phyloP scores from a whole-genome alignment of 148 eudicot species.

The Persicaria maculosa region DNA sequence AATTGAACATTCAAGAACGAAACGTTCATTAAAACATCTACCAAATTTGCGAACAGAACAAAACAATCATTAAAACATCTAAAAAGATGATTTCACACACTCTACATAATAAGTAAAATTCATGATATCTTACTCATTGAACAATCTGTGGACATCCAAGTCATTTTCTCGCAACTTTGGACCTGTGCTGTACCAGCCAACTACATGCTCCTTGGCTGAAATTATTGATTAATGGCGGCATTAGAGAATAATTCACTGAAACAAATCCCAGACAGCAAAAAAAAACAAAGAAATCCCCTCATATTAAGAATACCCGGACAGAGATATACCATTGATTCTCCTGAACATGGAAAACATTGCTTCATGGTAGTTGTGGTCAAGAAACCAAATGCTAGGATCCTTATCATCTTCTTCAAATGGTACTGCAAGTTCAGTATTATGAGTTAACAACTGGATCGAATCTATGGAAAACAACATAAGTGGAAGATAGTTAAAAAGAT shows the following conservation, averaged over 20 bases:
- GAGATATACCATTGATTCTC: constrained; percentile 69
- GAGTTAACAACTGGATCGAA: background rate
- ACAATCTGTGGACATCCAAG: constrained; percentile 67
- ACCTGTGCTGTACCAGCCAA: constrained; percentile 99
- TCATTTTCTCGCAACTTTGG: constrained; percentile 93
- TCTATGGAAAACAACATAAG: background rate
- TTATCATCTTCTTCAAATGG: constrained; percentile 98
- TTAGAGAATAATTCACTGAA: background rate
- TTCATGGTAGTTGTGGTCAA: constrained; percentile 97
- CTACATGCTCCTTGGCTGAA: constrained; percentile 97
- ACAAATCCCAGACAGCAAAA: background rate
- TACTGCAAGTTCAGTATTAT: constrained; percentile 34
- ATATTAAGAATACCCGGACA: background rate
- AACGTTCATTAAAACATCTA: background rate
- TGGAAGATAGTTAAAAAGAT: background rate
- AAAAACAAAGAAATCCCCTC: background rate
- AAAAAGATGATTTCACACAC: background rate
- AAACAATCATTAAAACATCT: background rate
- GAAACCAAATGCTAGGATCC: constrained; percentile 96
- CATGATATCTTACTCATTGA: constrained; percentile 62
- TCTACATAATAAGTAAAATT: background rate
- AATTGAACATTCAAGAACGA: background rate
- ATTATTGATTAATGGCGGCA: background rate
- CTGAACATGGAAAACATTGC: constrained; percentile 93
- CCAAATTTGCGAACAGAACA: background rate